Base-by-base conservation (phyloP, 2,329 filamentous ascomycete species). In the Aspergillus luchuensis region DNA sequence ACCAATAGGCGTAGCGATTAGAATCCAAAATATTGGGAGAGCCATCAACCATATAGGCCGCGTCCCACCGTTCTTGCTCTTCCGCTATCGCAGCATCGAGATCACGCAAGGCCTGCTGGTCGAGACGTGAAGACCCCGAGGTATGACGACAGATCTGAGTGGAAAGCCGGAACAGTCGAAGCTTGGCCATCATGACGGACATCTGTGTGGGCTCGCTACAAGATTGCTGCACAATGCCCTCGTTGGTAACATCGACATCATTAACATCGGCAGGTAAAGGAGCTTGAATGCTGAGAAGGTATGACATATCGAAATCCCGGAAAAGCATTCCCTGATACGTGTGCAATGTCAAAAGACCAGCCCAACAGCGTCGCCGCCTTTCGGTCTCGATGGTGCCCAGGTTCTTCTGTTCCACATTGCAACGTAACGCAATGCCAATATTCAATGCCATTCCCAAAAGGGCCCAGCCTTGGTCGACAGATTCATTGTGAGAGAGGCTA, bases 101-200 rank as follows among this genome's bases (percentile, higher is more conserved):
- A 5, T 38, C 3, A 1, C 19, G 5, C 2, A 70, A 30, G 2
- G 30, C 4, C 5, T 10, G 13, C 21, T 60, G 19, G n/a, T 69
- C 61, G 4, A 64, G 49, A 17, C 49, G 48, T 0, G 60, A 48
- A 1, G 47, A 17, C n/a, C 62, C 21, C 1, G 66, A 62, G 6
- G 69, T 49, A 45, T 61, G 64, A 5, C 60, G 57, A 52, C 72
- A 74, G 41, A 75, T 67, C 8, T 66, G 59, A 15, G 62, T 65
- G 7, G 68, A 71, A 19, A 75, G 58, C 10, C 63, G 57, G 54
- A 74, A 74, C 1, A 75, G 60, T 5, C 64, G 67, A 41, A 73
- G 61, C 50, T 74, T 74, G 45, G 61, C 59, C 21, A 69, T 65
- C 43, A 73, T 69, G n/a, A 74, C 64, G 2, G 72, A 69, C 72